Conservation (phyloP, 805 yeast genomes). For the Starmerella potacharoeniae region DNA sequence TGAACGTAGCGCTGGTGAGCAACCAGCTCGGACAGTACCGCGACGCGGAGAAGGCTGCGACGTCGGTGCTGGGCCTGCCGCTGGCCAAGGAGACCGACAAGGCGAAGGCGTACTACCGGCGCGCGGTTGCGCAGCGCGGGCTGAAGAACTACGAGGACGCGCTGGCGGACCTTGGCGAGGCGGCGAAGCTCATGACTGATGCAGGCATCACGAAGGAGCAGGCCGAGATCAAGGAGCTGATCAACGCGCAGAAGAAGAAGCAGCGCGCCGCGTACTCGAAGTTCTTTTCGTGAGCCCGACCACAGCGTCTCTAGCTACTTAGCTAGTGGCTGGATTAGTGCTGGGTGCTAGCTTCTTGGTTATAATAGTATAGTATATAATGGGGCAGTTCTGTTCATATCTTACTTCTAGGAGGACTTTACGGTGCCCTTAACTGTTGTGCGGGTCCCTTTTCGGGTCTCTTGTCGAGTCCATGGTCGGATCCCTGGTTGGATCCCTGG, state of each 20-base stretch:
- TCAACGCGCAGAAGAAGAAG: conserved; percentile 42
- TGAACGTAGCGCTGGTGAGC: conserved; percentile 66
- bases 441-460: no score
- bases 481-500: no score
- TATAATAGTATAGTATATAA: no score
- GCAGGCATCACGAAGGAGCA: conserved; percentile 58
- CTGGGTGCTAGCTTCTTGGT: no score
- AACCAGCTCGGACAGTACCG: conserved; percentile 48
- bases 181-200: conserved; percentile 59
- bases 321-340: no score
- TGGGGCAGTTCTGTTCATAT: no score
- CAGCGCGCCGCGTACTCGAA: conserved; percentile 34
- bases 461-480: no score
- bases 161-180: conserved; percentile 50
- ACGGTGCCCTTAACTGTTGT: no score
- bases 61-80: conserved; percentile 54
- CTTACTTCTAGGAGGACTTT: no score
- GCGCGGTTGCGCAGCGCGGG: conserved; percentile 60
- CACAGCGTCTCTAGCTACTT: no score
- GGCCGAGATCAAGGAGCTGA: conserved; percentile 42
- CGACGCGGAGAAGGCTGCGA: conserved; percentile 47
- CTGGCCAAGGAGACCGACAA: conserved; percentile 48
- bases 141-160: conserved; percentile 64
- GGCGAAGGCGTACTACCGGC: conserved; percentile 79
- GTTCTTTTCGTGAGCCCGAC: conserved; percentile 26